Evolutionary conservation across 257 asterid species (phyloP), one percentile per base, ranked within the genome.

Genomic region (Henckelia pumila): DNA sequence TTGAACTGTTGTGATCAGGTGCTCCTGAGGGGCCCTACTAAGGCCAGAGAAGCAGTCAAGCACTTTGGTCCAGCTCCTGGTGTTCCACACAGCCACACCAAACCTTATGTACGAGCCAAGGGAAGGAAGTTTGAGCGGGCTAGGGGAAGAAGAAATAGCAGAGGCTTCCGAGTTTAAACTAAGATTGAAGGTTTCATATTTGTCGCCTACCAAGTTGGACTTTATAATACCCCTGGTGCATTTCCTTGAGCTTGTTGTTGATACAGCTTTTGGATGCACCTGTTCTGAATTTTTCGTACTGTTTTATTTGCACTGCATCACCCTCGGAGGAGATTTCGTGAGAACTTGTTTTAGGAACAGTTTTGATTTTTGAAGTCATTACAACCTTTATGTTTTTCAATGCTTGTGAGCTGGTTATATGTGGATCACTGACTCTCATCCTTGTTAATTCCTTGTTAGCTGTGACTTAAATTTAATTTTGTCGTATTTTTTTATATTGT

Each of bases 31-130:
- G 97, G 98, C 13, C 83, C 97, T 0, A 71, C 86, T 63, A 92
- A 89, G 70, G 81, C 98, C 19, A 95, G 98, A 44, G 98, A 92
- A 79, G 97, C 97, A 33, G 97, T 89, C 72, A 92, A 78, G 79
- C 98, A 92, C 84, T 92, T 92, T 71, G 98, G 98, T n/a, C 92
- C 96, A n/a, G 98, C 98, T 50, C 98, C 98, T 23, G 98, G 98
- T 77, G 98, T 92, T 20, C 98, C 98, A 1, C 96, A 87, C 86
- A 92, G 98, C 75, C 97, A 89, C 79, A 84, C 97, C 73, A 92
- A 92, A 81, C 98, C 97, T 2, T 92, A 86, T 56, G 97, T 92
- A 55, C 86, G 98, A 56, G 40, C 98, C 19, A 88, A 89, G 86
- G 98, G 98, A 63, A 82, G 98, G 79, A 92, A 92, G 72, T 92